Conservation (phyloP, 257 asterid species). For the Euphrasia confusa region DNA sequence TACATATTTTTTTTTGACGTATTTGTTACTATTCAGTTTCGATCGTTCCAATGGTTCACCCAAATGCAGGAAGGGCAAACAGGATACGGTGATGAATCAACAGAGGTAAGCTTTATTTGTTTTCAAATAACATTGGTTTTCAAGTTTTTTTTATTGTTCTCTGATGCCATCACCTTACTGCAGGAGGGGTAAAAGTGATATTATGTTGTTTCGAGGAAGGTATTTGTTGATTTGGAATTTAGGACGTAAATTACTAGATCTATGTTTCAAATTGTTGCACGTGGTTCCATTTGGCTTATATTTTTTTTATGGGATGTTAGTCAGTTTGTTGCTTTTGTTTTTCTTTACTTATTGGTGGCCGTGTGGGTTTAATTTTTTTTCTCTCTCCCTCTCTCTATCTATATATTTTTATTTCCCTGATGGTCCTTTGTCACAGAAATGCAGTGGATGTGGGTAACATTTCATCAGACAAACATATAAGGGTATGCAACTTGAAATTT, state of each 20-base stretch:
- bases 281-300: slow-evolving; percentile 4
- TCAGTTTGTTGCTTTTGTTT: background rate
- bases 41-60: slow-evolving; percentile 8
- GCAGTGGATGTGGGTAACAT: slow-evolving; percentile 34
- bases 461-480: slow-evolving; percentile 41
- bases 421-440: slow-evolving; percentile 35
- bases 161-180: slow-evolving; percentile 14
- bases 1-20: background rate
- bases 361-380: slow-evolving; percentile 22
- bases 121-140: background rate
- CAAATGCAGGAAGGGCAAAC: background rate
- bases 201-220: slow-evolving; percentile 26
- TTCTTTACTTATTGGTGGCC: slow-evolving; percentile 1
- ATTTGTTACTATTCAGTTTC: slow-evolving; percentile 19
- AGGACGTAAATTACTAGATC: slow-evolving; percentile 8
- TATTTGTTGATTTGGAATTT: slow-evolving; percentile 14
- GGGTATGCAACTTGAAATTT: slow-evolving; percentile 38
- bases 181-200: slow-evolving; percentile 31
- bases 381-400: no score
- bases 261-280: slow-evolving; percentile 9
- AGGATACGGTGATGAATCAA: background rate
- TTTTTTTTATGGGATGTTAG: slow-evolving; percentile 7
- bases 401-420: background rate
- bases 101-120: background rate
- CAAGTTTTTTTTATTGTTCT: background rate